Percentiles rank a stretch among this genome's conserved stretches.
phyloP scores from a whole-genome alignment of 2,329 filamentous ascomycete genomes.

The Myriosclerotinia scirpicola region DNA sequence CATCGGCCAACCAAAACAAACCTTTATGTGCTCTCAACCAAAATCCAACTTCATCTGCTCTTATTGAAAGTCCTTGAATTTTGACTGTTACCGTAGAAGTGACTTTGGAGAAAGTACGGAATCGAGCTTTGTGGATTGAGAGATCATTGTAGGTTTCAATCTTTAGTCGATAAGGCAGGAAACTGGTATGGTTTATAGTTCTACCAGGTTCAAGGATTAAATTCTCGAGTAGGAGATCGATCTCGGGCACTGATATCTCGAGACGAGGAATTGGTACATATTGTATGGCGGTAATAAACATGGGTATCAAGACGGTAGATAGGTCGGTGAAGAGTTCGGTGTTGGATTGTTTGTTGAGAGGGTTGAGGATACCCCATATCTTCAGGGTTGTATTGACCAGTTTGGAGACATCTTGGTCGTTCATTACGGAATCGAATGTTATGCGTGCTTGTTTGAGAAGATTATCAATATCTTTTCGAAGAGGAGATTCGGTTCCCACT shows the following conservation, averaged over 20 bases:
- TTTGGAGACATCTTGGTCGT: constrained; percentile 71
- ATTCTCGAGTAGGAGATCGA: constrained; percentile 87
- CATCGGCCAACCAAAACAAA: constrained; percentile 71
- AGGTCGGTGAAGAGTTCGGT: constrained; percentile 71
- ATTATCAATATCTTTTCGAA: constrained; percentile 71
- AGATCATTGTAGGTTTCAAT: constrained; percentile 84
- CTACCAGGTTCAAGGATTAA: constrained; percentile 84
- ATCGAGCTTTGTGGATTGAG: constrained; percentile 76
- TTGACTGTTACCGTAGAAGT: constrained; percentile 75
- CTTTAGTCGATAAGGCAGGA: constrained; percentile 80
- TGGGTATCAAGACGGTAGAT: constrained; percentile 77
- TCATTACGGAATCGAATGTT: constrained; percentile 66
- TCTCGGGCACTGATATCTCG: constrained; percentile 79
- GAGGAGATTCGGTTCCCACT: constrained; percentile 63
- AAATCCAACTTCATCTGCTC: constrained; percentile 85
- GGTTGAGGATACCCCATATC: constrained; percentile 69
- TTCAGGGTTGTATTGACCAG: constrained; percentile 66
- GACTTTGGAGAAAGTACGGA: constrained; percentile 61
- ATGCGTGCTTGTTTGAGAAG: constrained; percentile 67
- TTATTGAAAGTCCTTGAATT: constrained; percentile 77
- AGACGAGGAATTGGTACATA: constrained; percentile 86
- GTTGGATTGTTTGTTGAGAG: constrained; percentile 63
- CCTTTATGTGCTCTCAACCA: constrained; percentile 80
- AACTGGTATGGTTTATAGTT: constrained; percentile 82
- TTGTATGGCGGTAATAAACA: constrained; percentile 74